Evolutionary conservation across 2,329 filamentous ascomycete genomes (phyloP), one percentile per base, ranked within the genome.

Genomic region (Colletotrichum tropicicola): DNA sequence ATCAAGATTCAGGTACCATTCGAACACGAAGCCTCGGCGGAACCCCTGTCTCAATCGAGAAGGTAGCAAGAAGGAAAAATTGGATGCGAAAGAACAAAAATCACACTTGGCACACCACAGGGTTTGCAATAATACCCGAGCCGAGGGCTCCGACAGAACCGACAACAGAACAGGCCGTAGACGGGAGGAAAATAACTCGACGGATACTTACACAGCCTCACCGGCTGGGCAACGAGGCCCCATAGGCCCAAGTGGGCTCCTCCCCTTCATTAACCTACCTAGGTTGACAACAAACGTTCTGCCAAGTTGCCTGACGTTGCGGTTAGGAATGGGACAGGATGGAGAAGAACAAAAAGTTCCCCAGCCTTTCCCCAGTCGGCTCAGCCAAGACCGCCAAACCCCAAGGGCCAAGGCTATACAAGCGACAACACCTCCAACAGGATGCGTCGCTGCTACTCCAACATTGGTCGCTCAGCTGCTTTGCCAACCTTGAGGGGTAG

Each of bases 1-100:
- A 52, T 58, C 28, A 17, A 52, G 44, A 41, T 32, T 19, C 35
- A 45, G 37, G 44, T 47, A 48, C 48, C 48, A n/a, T n/a, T n/a
- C 51, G 27, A 47, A 32, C 25, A 28, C 35, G 23, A 4, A 15
- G 13, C 15, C 21, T 49, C 28, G 35, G 63, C 25, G 51, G 45
- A 28, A 44, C 51, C 59, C 25, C 44, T 51, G 37, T 52, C 63
- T 66, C 44, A 66, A 63, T 58, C 30, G 15, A 63, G 63, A 66
- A 66, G 63, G 63, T 66, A 30, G 53, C 32, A 64, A n/a, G 23
- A 25, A 10, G 19, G 7, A 19, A 27, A 28, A 54, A 9, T 6
- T 47, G 48, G 25, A 27, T 23, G 56, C 39, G 23, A 55, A 15
- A 48, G 32, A 32, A 37, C 45, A 47, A 48, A 30, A 27, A 10